phyloP scores from a whole-genome alignment of 768 basidiomycete genomes.

The Daedaleopsis sinensis region DNA sequence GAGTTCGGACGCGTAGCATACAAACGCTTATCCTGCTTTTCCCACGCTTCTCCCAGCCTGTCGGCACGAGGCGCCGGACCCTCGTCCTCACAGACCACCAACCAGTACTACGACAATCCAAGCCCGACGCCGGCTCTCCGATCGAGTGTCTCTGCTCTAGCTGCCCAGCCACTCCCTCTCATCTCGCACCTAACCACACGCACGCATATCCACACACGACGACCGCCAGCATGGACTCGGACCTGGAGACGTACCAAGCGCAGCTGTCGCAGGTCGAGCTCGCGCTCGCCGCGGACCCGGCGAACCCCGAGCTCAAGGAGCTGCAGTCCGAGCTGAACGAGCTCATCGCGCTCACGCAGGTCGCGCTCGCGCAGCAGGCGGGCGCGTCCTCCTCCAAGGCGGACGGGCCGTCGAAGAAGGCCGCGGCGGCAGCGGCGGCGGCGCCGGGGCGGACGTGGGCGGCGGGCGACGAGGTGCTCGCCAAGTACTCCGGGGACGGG shows the following conservation, averaged over 20 bases:
- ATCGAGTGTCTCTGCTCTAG: not conserved
- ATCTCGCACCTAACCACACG: not conserved
- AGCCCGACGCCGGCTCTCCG: no score
- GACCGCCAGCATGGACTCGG: conserved; percentile 49
- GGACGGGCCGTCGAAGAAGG: conserved; percentile 57
- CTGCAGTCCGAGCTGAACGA: conserved; percentile 79
- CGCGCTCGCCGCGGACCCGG: conserved; percentile 74
- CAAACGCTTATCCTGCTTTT: not conserved
- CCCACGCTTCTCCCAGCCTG: not conserved
- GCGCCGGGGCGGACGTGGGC: conserved; percentile 57
- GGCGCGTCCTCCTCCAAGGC: conserved; percentile 63
- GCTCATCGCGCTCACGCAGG: conserved; percentile 80
- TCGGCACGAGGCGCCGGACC: not conserved
- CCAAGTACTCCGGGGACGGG: conserved; percentile 84
- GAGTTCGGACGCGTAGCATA: no score
- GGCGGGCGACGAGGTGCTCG: conserved; percentile 85
- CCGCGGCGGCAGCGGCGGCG: conserved; percentile 30
- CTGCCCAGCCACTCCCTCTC: not conserved
- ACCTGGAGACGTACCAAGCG: conserved; percentile 89
- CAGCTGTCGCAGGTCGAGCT: conserved; percentile 88
- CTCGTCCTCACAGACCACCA: not conserved
- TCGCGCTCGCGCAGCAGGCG: conserved; percentile 69
- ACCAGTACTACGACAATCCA: no score
- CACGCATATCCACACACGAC: not conserved
- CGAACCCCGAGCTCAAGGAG: conserved; percentile 70